phyloP scores from a whole-genome alignment of 2,329 filamentous ascomycete species.

The Claviceps sp. region DNA sequence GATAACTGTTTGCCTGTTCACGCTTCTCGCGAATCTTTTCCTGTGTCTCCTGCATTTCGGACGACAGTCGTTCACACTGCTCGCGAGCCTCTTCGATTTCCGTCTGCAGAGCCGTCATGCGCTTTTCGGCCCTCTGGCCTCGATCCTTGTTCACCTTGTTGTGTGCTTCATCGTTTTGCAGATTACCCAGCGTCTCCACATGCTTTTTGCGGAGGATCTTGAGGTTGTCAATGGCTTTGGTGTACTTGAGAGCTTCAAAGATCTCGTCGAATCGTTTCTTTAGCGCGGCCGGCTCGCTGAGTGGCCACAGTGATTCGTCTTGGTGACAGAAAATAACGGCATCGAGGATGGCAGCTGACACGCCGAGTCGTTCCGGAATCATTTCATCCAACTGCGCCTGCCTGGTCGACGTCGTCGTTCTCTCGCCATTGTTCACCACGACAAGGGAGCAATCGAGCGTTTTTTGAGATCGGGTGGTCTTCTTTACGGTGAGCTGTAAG shows the following conservation, averaged over 20 bases:
- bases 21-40: constrained; percentile 51
- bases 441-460: constrained; percentile 70
- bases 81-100: constrained; percentile 50
- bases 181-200: constrained; percentile 56
- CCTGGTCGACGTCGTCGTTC: constrained; percentile 63
- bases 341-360: constrained; percentile 80
- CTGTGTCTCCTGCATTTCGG: constrained; percentile 47
- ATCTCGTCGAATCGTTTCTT: constrained; percentile 97
- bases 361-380: constrained; percentile 76
- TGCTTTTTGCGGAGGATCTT: constrained; percentile 76
- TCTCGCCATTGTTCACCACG: constrained; percentile 67
- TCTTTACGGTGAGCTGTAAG: constrained; percentile 77
- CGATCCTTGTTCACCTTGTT: constrained; percentile 76
- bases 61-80: constrained; percentile 43
- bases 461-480: constrained; percentile 61
- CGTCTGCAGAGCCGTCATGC: constrained; percentile 47
- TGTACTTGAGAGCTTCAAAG: constrained; percentile 93
- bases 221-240: constrained; percentile 92
- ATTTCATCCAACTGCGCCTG: constrained; percentile 71
- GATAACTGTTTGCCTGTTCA: constrained; percentile 59
- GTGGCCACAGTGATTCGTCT: constrained; percentile 92
- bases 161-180: constrained; percentile 62
- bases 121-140: constrained; percentile 57
- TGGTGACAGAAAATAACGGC: constrained; percentile 98
- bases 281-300: constrained; percentile 72